Evolutionary conservation across 2,329 filamentous ascomycete species (phyloP).

Genomic region (Knufia petricola): DNA sequence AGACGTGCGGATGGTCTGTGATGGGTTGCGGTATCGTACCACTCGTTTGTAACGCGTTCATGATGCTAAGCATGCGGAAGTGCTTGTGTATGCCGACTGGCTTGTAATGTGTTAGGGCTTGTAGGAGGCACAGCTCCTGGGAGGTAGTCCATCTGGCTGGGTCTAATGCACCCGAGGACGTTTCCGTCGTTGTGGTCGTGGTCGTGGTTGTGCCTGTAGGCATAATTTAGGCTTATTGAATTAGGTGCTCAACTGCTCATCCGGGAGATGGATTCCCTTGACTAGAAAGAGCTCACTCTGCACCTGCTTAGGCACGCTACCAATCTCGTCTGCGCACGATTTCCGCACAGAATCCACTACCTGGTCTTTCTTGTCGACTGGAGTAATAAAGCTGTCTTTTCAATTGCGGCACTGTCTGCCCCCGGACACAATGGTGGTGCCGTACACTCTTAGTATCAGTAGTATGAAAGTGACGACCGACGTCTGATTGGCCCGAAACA

Average conservation of each 20-base stretch:
- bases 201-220: slow-evolving; percentile 1
- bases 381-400: too few relatives aligned
- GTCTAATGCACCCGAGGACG: slow-evolving; percentile 1
- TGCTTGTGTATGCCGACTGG: slow-evolving; percentile 95
- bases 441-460: too few relatives aligned
- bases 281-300: too few relatives aligned
- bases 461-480: too few relatives aligned
- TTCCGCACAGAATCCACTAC: too few relatives aligned
- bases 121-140: slow-evolving; percentile 85
- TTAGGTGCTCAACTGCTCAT: too few relatives aligned
- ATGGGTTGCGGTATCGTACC: slow-evolving; percentile 54
- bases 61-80: slow-evolving; percentile 82
- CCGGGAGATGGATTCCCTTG: too few relatives aligned
- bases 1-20: slow-evolving; percentile 52
- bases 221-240: neutral
- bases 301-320: too few relatives aligned
- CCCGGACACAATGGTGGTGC: too few relatives aligned
- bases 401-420: too few relatives aligned
- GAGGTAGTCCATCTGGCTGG: slow-evolving; percentile 74
- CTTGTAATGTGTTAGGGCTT: slow-evolving; percentile 88
- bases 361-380: too few relatives aligned
- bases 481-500: neutral
- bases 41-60: slow-evolving; percentile 67
- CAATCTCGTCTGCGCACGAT: too few relatives aligned
- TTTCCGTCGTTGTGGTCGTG: neutral